phyloP scores from a whole-genome alignment of 179 eudicot genomes.

The Sideroxylon spinosum region DNA sequence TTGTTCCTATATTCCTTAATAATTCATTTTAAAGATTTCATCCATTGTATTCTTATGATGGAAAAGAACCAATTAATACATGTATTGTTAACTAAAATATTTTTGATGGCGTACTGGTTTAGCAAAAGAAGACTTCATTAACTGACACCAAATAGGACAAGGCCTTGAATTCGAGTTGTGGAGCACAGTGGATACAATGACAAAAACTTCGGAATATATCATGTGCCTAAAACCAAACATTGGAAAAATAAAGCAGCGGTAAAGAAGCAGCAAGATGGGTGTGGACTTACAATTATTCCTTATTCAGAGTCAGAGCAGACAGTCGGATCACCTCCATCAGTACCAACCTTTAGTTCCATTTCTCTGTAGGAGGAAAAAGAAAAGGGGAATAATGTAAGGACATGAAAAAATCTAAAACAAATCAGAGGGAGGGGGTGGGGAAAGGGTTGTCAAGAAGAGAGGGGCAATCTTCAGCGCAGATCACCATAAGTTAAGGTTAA shows the following conservation, averaged over 20 bases:
- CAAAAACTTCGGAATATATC: background rate
- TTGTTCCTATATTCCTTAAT: too few relatives aligned
- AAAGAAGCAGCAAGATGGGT: background rate
- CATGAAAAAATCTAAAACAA: background rate
- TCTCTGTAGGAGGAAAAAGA: background rate
- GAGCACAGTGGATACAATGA: too few relatives aligned
- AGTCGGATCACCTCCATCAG: conserved; percentile 17
- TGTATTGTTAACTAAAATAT: too few relatives aligned
- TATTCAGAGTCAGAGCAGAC: conserved; percentile 12
- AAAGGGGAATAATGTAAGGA: background rate
- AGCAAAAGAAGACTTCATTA: too few relatives aligned
- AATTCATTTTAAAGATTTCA: too few relatives aligned
- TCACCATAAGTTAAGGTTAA: background rate
- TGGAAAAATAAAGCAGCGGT: background rate
- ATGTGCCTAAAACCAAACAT: background rate
- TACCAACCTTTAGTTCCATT: conserved; percentile 15
- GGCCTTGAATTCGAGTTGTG: too few relatives aligned
- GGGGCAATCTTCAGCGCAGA: background rate
- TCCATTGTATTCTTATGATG: too few relatives aligned
- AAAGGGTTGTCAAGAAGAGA: background rate
- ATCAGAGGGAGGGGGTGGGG: too few relatives aligned
- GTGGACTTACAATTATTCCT: conserved; percentile 18
- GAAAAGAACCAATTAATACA: too few relatives aligned
- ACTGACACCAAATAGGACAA: too few relatives aligned
- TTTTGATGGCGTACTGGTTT: too few relatives aligned